Evolutionary conservation across 129 eudicot species (phyloP).

Genomic region (Lactuca saligna): DNA sequence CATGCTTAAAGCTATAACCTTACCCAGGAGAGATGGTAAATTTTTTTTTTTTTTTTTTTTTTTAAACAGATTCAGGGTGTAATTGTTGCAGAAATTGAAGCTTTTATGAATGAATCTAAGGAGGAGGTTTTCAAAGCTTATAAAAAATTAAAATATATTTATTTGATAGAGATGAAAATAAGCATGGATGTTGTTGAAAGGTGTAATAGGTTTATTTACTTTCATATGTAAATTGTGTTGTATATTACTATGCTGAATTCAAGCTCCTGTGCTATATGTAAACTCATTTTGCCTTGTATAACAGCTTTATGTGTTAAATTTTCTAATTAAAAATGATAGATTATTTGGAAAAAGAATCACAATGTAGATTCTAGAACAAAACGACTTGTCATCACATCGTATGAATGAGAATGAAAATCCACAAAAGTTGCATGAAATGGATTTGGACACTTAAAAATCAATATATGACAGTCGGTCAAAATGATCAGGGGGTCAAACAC

Average conservation of each 20-base stretch:
- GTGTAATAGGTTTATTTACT: constrained; percentile 12
- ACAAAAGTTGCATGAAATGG: constrained; percentile 1
- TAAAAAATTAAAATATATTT: constrained; percentile 15
- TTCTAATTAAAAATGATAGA: not conserved
- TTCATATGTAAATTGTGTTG: constrained; percentile 27
- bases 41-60: constrained; percentile 1
- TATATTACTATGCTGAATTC: constrained; percentile 16
- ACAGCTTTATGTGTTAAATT: not conserved
- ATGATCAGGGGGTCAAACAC: not conserved
- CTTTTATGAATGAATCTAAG: constrained; percentile 1
- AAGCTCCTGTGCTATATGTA: constrained; percentile 4
- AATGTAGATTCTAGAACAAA: too few relatives aligned
- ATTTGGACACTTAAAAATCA: not conserved
- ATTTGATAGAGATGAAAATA: constrained; percentile 27
- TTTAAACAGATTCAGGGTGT: constrained; percentile 15
- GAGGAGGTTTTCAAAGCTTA: constrained; percentile 8
- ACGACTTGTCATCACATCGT: constrained; percentile 23
- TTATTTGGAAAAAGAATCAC: not conserved
- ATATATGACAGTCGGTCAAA: constrained; percentile 9
- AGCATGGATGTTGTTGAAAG: constrained; percentile 22
- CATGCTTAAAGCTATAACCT: not conserved
- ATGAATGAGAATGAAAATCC: not conserved
- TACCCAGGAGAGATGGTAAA: not conserved
- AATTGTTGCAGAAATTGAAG: constrained; percentile 11
- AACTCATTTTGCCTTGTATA: constrained; percentile 6